Conservation (phyloP, 108 stramenopile genomes). For the Cyclotella atomus region DNA sequence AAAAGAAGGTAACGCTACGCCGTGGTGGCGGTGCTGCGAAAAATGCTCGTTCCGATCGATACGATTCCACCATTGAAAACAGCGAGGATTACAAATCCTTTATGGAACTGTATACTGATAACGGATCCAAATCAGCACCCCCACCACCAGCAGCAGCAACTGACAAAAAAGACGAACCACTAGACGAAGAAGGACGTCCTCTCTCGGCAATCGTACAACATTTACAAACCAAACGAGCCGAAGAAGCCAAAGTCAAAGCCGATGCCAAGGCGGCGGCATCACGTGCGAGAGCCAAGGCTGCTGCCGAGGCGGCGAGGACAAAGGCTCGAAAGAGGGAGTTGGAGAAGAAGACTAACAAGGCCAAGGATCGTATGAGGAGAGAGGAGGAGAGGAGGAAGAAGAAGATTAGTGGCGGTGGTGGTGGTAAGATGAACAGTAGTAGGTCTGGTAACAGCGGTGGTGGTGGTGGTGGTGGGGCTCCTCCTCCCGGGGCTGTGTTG, state of each 20-base stretch:
- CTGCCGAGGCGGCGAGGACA: slow-evolving; percentile 7
- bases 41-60: slow-evolving; percentile 41
- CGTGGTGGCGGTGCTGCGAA: too few relatives aligned
- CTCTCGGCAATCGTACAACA: slow-evolving; percentile 39
- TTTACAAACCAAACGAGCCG: slow-evolving; percentile 39
- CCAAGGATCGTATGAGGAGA: not conserved
- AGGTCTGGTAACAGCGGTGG: not conserved
- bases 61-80: slow-evolving; percentile 49
- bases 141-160: not conserved
- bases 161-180: slow-evolving; percentile 9
- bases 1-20: not conserved
- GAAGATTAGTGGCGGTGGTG: not conserved
- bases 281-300: slow-evolving; percentile 17
- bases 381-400: not conserved
- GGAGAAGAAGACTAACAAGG: not conserved
- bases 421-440: slow-evolving; percentile 11
- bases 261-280: slow-evolving; percentile 35
- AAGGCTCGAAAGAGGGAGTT: slow-evolving; percentile 33
- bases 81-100: slow-evolving; percentile 49
- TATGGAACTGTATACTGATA: slow-evolving; percentile 17
- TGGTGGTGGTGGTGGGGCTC: not conserved
- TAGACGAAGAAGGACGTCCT: slow-evolving; percentile 50
- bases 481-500: slow-evolving; percentile 38
- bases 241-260: slow-evolving; percentile 29
- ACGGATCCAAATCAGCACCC: slow-evolving; percentile 15